phyloP scores from a whole-genome alignment of 495 filamentous ascomycete genomes.

The Podospora tetraspora region DNA sequence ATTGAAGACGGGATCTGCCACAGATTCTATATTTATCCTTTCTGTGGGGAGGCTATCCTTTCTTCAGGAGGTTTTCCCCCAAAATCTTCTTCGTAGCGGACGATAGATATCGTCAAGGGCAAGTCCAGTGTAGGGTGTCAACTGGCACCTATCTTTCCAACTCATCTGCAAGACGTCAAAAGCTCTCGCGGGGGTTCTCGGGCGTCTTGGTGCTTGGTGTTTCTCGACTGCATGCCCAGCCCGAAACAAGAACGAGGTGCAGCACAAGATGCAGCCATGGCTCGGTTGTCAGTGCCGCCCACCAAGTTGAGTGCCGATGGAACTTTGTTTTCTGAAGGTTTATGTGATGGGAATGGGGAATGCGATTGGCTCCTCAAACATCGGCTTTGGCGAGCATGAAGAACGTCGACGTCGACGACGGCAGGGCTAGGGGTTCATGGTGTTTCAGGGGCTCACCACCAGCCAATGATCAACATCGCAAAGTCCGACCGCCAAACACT shows the following conservation, averaged over 20 bases:
- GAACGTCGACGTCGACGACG: constrained; percentile 1
- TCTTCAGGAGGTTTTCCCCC: no score
- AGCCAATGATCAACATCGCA: neutral
- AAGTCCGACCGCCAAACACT: neutral
- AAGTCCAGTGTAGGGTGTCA: no score
- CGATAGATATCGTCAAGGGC: no score
- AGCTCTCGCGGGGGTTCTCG: neutral
- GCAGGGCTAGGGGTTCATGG: neutral
- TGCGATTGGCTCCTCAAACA: constrained; percentile 14
- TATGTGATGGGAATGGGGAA: neutral
- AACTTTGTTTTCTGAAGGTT: neutral
- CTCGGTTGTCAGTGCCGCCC: neutral
- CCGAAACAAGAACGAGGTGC: neutral
- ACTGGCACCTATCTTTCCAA: neutral
- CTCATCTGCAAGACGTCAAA: neutral
- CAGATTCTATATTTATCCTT: neutral
- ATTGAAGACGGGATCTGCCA: neutral
- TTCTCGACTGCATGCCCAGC: neutral
- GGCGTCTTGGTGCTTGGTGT: neutral
- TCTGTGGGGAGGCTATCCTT: neutral
- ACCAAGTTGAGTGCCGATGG: neutral
- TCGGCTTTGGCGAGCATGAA: neutral
- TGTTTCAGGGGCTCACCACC: constrained; percentile 11
- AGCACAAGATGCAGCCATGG: neutral
- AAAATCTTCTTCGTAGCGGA: no score